Base-by-base conservation (phyloP, 441 rosid genomes). In the California macrophylla region DNA sequence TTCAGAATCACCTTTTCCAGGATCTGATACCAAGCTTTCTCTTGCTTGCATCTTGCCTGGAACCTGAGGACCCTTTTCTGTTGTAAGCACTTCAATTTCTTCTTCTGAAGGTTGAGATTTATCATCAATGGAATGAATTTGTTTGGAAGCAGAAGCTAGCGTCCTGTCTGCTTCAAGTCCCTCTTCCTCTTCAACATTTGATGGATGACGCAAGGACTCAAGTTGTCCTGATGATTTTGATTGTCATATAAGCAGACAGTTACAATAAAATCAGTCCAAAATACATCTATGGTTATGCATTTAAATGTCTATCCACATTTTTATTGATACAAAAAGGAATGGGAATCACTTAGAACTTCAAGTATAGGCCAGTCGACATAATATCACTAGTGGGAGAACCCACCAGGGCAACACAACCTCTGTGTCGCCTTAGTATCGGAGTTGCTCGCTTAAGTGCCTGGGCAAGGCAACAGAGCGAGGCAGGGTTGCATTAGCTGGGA, bases 1-100 rank as follows among this genome's bases (percentile, higher is more conserved):
- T 70, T 85, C 82, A 74, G 84, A 61, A 58, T 84, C 82, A 69
- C 54, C 77, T 82, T 82, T 83, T 56, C 69, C 75, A 64, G 69
- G 66, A 62, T 82, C 87, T 73, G 75, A 47, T 64, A 74, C 62
- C 54, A 69, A 69, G 47, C 50, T 75, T 72, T 83, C 82, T 62
- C 75, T 69, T 71, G 50, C 74, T 72, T 78, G 85, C 45, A 62
- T 67, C 64, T 28, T 62, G 73, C 78, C 83, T 20, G 72, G 67
- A 63, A 66, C 71, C 67, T 77, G 75, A 66, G 73, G 78, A 66
- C 83, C 83, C 50, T 52, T 70, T 66, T 56, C 72, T 28, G 64
- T 71, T 67, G 76, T 69, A 28, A 45, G 65, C 36, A 36, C 76
- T 77, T 81, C 71, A 28, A 74, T 85, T 72, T 78, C 79, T 70